Evolutionary conservation across 768 basidiomycete genomes (phyloP).

Genomic region (Tricholoma bakamatsutake): DNA sequence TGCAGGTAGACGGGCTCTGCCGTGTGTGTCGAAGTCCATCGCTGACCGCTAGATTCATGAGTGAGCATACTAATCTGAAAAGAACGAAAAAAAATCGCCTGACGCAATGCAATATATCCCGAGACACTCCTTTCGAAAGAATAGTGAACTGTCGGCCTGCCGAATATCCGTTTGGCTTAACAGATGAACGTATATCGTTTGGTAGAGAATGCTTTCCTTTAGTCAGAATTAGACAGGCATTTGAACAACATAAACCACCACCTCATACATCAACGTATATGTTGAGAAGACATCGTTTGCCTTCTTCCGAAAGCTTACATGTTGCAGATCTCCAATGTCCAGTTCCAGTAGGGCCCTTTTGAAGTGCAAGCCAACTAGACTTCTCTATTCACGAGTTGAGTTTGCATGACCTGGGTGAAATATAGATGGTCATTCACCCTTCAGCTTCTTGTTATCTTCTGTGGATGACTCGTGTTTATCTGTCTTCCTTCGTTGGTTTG

Average conservation of each 20-base stretch:
- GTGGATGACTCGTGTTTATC: conserved; percentile 46
- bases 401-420: neutral
- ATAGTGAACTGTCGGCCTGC: conserved; percentile 67
- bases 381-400: conserved; percentile 44
- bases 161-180: conserved; percentile 79
- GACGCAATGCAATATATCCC: conserved; percentile 63
- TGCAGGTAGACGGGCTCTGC: conserved; percentile 71
- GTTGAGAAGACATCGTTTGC: conserved; percentile 59
- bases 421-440: conserved; percentile 36
- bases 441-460: conserved; percentile 51
- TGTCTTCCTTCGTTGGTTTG: conserved; percentile 42
- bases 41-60: conserved; percentile 42
- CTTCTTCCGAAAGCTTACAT: conserved; percentile 66
- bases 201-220: conserved; percentile 68
- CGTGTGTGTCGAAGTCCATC: conserved; percentile 46
- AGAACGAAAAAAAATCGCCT: conserved; percentile 13
- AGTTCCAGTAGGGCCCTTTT: conserved; percentile 40
- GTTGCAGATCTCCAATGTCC: conserved; percentile 72
- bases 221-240: conserved; percentile 12
- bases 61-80: neutral
- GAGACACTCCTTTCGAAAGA: conserved; percentile 71
- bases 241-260: neutral
- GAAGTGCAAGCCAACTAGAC: conserved; percentile 62
- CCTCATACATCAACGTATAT: conserved; percentile 67
- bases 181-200: conserved; percentile 67